Base-by-base conservation (phyloP, 2,329 filamentous ascomycete genomes). In the Cephalotrichum gorgonifer region DNA sequence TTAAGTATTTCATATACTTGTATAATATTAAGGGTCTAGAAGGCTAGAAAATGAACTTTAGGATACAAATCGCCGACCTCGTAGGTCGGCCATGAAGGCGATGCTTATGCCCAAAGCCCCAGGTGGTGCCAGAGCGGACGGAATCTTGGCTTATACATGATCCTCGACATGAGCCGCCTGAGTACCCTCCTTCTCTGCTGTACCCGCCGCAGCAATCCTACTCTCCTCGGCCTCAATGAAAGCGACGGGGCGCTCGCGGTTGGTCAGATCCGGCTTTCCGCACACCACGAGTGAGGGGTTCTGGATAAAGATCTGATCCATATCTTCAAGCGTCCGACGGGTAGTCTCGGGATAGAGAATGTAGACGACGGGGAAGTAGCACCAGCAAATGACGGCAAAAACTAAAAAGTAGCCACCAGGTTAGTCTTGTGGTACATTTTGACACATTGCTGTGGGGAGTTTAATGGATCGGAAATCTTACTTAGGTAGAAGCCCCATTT, bases 261-360 rank as follows among this genome's bases (percentile, higher is more conserved):
- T 60, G 3, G 63, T 67, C 45, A 68, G 53, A 15, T 56, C 55
- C 4, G 54, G 51, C 47, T 64, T 61, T 25, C 59, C 55, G 28
- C 58, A 67, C 14, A 69, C 64, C 30, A 67, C 54, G 14, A 61
- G 39, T 14, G 54, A 55, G 1, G 58, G 58, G 39, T 61, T 56
- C 30, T 57, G 56, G 31, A 60, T 60, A 51, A 67, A 69, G 38
- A 69, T 68, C 49, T 68, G 59, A 52, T 74, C 70, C 57, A 74
- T 73, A 42, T 74, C 71, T 54, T 75, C 72, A 6, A 75, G 61
- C 0, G 71, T 68, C 9, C 66, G 62, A 43, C 69, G 62, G 6
- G 67, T 58, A 2, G 73, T 75, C 55, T 76, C 73, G 0, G 71
- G 72, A 49, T 75, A 75, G 42, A 77, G 64, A 51, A 72, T 63